These are phyloP conservation scores for Trichoderma aggressivum DNA, from an alignment of 2,329 filamentous ascomycete species.

Conservation along the genomic window DNA sequence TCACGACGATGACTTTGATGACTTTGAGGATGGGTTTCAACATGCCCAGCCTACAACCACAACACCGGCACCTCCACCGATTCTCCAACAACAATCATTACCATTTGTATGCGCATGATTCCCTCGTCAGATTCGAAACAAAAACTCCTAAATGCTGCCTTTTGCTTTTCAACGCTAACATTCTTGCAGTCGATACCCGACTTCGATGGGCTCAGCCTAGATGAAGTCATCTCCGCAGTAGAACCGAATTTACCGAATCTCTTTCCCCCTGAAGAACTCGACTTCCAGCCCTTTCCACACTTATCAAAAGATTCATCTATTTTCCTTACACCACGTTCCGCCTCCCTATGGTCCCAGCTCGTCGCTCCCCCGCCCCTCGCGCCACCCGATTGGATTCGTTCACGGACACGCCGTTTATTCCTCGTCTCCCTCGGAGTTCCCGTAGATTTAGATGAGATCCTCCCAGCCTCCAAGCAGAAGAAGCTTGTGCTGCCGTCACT, in stretches of 20 bases:
- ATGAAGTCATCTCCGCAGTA: constrained; percentile 58
- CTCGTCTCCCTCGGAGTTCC: constrained; percentile 94
- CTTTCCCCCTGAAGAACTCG: constrained; percentile 58
- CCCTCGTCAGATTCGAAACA: neutral
- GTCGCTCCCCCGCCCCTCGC: constrained; percentile 92
- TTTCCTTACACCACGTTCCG: constrained; percentile 80
- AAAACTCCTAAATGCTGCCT: too few species aligned
- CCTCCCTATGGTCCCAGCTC: constrained; percentile 93
- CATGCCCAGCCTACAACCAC: constrained; percentile 39
- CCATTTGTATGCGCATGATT: constrained; percentile 41
- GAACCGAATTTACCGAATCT: constrained; percentile 65
- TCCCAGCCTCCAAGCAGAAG: constrained; percentile 96
- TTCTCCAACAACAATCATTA: constrained; percentile 35
- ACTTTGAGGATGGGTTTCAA: constrained; percentile 72
- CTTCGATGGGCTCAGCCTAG: constrained; percentile 58
- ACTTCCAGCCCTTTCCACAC: constrained; percentile 48
- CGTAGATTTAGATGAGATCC: constrained; percentile 93
- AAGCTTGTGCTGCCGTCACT: constrained; percentile 91
- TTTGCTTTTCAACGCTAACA: neutral
- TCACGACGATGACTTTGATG: constrained; percentile 57
- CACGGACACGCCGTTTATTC: constrained; percentile 89
- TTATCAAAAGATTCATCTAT: constrained; percentile 58
- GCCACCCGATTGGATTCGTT: constrained; percentile 96
- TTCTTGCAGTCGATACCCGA: constrained; percentile 60
- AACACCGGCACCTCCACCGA: constrained; percentile 32